A percentile compares a stretch with the other conserved stretches of the same genome.
Conservation (phyloP, 768 basidiomycete genomes). For the Ramaria rubella region DNA sequence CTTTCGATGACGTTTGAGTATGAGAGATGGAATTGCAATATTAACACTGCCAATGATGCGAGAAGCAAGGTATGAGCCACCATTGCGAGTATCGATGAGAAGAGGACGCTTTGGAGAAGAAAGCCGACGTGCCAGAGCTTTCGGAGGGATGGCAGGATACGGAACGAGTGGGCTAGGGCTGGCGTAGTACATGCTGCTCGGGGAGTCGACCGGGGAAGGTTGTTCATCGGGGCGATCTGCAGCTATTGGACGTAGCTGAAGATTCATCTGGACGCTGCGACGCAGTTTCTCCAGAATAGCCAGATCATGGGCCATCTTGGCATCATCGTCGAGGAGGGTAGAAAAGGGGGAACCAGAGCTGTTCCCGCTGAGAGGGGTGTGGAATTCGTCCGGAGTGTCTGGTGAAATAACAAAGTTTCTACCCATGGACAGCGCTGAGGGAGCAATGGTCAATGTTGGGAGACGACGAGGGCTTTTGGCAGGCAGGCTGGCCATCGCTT, state of each 20-base stretch:
- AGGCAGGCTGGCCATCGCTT: conserved; percentile 3
- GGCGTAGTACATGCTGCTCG: background rate
- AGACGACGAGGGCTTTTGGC: conserved; percentile 7
- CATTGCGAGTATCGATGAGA: conserved; percentile 77
- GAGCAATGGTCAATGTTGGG: conserved; percentile 6
- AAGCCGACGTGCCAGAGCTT: conserved; percentile 43
- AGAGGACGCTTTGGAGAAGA: conserved; percentile 49
- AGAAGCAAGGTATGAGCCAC: conserved; percentile 53
- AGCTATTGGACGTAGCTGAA: conserved; percentile 72
- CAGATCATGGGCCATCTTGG: conserved; percentile 64
- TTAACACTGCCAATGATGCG: conserved; percentile 71
- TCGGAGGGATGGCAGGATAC: conserved; percentile 36
- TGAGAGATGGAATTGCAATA: conserved; percentile 83
- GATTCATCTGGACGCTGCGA: conserved; percentile 66
- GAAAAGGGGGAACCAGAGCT: conserved; percentile 5
- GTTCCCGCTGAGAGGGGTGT: conserved; percentile 6
- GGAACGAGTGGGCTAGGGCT: conserved; percentile 1
- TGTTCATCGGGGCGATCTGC: conserved; percentile 33
- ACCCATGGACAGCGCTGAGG: background rate
- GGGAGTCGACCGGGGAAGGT: background rate
- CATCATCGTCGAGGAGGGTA: conserved; percentile 23
- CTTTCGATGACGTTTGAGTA: conserved; percentile 78
- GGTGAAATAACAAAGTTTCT: conserved; percentile 8
- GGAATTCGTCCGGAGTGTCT: conserved; percentile 6
- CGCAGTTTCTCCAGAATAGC: conserved; percentile 63